A percentile compares a stretch with the other conserved stretches of the same genome.
phyloP scores from a whole-genome alignment of 805 yeast genomes.

The Candida arabinofermentans region DNA sequence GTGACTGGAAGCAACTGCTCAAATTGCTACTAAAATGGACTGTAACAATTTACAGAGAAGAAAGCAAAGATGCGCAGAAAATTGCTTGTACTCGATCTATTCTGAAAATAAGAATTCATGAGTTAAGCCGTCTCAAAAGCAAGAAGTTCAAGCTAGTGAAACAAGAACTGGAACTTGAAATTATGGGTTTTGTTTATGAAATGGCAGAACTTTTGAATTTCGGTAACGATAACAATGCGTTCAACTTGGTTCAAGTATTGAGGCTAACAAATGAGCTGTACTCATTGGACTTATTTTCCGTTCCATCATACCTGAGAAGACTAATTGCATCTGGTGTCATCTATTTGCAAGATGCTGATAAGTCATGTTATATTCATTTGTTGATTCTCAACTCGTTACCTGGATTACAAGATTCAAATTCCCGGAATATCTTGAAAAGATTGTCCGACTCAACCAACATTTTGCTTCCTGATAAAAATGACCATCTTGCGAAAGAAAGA shows the following conservation, averaged over 20 bases:
- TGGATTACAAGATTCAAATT: slow-evolving; percentile 39
- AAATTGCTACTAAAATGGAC: slow-evolving; percentile 28
- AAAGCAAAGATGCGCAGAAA: slow-evolving; percentile 12
- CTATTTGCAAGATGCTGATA: slow-evolving; percentile 49
- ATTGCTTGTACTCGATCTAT: slow-evolving; percentile 25
- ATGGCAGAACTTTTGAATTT: slow-evolving; percentile 27
- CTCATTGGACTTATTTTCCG: slow-evolving; percentile 43
- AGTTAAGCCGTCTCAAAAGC: slow-evolving; percentile 17
- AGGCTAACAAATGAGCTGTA: slow-evolving; percentile 51
- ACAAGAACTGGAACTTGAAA: slow-evolving; percentile 28
- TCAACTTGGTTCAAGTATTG: slow-evolving; percentile 31
- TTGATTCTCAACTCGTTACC: slow-evolving; percentile 57
- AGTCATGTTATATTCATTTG: slow-evolving; percentile 51
- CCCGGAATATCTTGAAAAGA: slow-evolving; percentile 28
- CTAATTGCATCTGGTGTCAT: slow-evolving; percentile 84
- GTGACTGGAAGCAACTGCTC: slow-evolving; percentile 25
- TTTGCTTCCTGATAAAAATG: slow-evolving; percentile 8
- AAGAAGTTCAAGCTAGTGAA: slow-evolving; percentile 24
- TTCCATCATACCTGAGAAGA: slow-evolving; percentile 69
- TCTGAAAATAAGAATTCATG: slow-evolving; percentile 19
- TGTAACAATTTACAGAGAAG: slow-evolving; percentile 21
- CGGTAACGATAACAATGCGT: slow-evolving; percentile 10
- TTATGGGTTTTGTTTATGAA: slow-evolving; percentile 30
- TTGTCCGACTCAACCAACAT: slow-evolving; percentile 25
- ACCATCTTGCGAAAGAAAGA: slow-evolving; percentile 7